Conservation (phyloP, 352 stramenopile genomes). For the Globisporangium middletonii region DNA sequence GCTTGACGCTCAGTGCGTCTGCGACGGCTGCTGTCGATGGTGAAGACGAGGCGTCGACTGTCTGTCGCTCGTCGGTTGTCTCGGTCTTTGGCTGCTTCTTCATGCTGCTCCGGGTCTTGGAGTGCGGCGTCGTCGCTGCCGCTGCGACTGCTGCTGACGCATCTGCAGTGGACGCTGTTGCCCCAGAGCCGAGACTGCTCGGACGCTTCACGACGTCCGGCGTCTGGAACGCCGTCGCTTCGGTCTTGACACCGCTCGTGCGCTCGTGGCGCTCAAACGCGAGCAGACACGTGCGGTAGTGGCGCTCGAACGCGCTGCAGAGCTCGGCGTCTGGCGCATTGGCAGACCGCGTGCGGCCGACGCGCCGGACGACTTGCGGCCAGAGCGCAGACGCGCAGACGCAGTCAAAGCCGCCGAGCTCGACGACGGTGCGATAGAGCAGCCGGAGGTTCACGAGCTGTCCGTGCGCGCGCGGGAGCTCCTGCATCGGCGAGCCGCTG, state of each 20-base stretch:
- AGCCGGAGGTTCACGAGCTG: conserved; percentile 65
- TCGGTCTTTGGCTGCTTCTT: conserved; percentile 21
- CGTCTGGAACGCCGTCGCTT: conserved; percentile 15
- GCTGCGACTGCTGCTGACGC: conserved; percentile 7
- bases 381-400: conserved; percentile 35
- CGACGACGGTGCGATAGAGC: conserved; percentile 59
- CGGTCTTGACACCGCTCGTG: not conserved
- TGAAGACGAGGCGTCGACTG: no score
- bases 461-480: conserved; percentile 61
- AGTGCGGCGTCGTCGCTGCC: conserved; percentile 31
- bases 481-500: conserved; percentile 69
- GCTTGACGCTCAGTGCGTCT: conserved; percentile 41
- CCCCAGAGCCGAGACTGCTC: not conserved
- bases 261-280: conserved; percentile 46
- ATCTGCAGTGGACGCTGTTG: conserved; percentile 4
- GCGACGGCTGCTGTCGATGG: not conserved
- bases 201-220: conserved; percentile 18
- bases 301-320: conserved; percentile 38
- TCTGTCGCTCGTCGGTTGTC: no score
- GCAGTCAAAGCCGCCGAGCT: conserved; percentile 42
- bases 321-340: conserved; percentile 39
- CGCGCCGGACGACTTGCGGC: conserved; percentile 52
- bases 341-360: conserved; percentile 48
- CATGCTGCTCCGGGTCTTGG: conserved; percentile 45
- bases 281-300: conserved; percentile 49